Evolutionary conservation across 169 alveolate species (phyloP), one percentile per base, ranked within the genome.

Genomic region (Eimeria brunetti): DNA sequence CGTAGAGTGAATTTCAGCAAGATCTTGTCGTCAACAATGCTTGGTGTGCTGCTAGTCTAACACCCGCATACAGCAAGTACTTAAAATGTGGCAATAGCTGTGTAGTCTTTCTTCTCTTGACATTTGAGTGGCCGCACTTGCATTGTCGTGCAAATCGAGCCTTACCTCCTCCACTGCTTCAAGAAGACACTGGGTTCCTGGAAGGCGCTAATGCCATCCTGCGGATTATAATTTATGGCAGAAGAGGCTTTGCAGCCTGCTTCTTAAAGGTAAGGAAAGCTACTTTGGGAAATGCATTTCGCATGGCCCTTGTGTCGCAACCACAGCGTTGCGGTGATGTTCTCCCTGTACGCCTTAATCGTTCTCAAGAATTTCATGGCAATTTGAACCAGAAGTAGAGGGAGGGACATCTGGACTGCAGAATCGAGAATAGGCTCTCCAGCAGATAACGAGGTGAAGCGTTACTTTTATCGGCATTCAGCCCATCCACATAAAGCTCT

Each of bases 1-100:
- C 69, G 36, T 86, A n/a, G 93, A 8, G 44, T 22, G 93, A 86
- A 24, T 64, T 86, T 53, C 69, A 86, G 27, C 81, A 69, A 71
- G 44, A 86, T 30, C 64, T 86, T 7, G 67, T 24, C 38, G 20
- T n/a, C 80, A 12, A n/a, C 16, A 14, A 38, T 41, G 67, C 64
- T 86, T 22, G 69, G 58, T 14, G 30, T n/a, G 9, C 60, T 12
- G 46, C n/a, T 1, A 67, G 46, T 27, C 58, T 24, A 51, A 12
- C 8, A 20, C n/a, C 6, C 24, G 76, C 41, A 12, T n/a, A 16
- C 33, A 41, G 38, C 76, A 9, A 30, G 56, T 38, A 20, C 5
- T n/a, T 53, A 18, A 16, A 56, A 56, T 33, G 33, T 30, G 33
- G 3, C 11, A n/a, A 1, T n/a, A 9, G 27, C 44, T 44, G 30